Evolutionary conservation across 306 rosid species (phyloP), one percentile per base, ranked within the genome.

Genomic region (Pueraria montana): DNA sequence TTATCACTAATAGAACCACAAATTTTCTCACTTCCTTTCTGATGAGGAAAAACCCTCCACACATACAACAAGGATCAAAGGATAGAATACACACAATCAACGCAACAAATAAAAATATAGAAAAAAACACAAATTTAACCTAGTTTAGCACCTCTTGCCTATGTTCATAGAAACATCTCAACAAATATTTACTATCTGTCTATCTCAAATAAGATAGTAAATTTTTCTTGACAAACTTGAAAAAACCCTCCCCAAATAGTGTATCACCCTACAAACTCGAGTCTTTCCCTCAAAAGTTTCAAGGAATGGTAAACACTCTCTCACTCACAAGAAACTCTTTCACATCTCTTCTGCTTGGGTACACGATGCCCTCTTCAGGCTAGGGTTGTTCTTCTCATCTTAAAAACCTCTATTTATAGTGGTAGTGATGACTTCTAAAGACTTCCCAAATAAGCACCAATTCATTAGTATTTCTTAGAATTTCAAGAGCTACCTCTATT

Each of bases 1-100:
- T 81, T 48, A 40, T 65, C 74, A 84, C 42, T 72, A 13, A 62
- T 30, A 85, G 17, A 53, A 73, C 53, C 70, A 40, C 38, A 18
- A 59, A 53, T 16, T 63, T 76, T 24, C 24, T 36, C 27, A 67
- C 32, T 43, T 74, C 71, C 66, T 59, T 63, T 56, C 34, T 4
- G 2, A 4, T 23, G 17, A 30, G 14, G 14, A 23, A 21, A 58
- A 23, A 58, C 5, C 13, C 6, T 26, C 20, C 12, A 8, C 16
- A 58, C 34, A 4, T 27, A 23, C 17, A 23, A 20, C 10, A 53
- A 8, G 3, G 23, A 7, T 53, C 5, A 53, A 53, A 53, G 26
- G 12, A 53, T 53, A 20, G 30, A 56, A 21, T 11, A 56, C 63
- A 20, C 26, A 56, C 30, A 55, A 45, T 6, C 49, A 45, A 45